These are phyloP conservation scores for Phalaenopsis equestris DNA, from an alignment of 106 monocot genomes.

Conservation along the genomic window DNA sequence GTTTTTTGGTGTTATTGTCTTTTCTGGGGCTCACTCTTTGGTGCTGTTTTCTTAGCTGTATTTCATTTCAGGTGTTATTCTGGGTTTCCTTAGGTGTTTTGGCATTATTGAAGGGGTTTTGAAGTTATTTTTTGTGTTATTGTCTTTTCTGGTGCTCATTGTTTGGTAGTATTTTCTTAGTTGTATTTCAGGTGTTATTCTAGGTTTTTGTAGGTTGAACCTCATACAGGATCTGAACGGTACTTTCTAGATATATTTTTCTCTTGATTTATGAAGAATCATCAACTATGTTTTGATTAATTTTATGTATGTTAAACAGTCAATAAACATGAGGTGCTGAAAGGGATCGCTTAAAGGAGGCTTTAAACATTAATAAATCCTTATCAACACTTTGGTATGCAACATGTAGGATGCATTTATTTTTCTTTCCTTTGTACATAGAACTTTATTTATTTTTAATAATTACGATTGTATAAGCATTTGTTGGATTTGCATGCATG, in stretches of 20 bases:
- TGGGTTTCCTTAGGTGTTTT: too few relatives aligned
- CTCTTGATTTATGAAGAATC: not conserved
- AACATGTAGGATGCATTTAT: not conserved
- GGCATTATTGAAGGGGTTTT: too few relatives aligned
- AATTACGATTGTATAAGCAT: not conserved
- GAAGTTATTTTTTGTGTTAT: too few relatives aligned
- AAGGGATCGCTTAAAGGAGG: slow-evolving; percentile 89
- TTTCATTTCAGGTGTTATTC: too few relatives aligned
- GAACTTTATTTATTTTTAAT: not conserved
- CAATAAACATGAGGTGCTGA: slow-evolving; percentile 91
- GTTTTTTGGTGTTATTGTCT: too few relatives aligned
- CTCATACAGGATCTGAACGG: slow-evolving; percentile 97
- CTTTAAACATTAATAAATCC: slow-evolving; percentile 94
- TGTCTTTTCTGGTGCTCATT: too few relatives aligned
- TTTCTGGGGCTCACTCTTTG: too few relatives aligned
- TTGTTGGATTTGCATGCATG: slow-evolving; percentile 51
- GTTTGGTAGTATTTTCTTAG: too few relatives aligned
- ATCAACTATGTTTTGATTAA: not conserved
- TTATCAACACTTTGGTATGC: slow-evolving; percentile 88
- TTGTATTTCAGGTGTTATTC: too few relatives aligned
- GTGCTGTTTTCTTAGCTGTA: too few relatives aligned
- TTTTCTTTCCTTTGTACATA: not conserved
- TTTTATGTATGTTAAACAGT: slow-evolving; percentile 28
- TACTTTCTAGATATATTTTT: slow-evolving; percentile 10
- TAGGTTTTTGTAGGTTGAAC: slow-evolving; percentile 38